phyloP scores from a whole-genome alignment of 2,329 filamentous ascomycete genomes.

The Monilinia fructicola region DNA sequence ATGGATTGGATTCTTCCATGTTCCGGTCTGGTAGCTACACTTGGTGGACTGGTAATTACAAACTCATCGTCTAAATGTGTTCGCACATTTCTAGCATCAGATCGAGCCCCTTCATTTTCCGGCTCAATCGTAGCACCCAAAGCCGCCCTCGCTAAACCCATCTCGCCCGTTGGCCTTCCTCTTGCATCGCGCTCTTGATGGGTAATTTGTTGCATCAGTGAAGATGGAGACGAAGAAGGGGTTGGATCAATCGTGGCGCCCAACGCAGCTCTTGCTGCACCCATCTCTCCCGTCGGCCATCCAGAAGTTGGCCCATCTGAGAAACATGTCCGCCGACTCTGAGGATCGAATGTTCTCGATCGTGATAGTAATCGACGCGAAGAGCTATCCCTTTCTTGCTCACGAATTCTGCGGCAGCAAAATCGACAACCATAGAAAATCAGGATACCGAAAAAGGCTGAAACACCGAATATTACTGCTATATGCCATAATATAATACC shows the following conservation, averaged over 20 bases:
- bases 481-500: neutral
- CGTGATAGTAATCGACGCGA: neutral
- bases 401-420: neutral
- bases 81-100: neutral
- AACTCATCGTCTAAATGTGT: too few relatives aligned
- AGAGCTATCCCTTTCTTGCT: neutral
- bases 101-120: neutral
- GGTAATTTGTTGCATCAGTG: too few relatives aligned
- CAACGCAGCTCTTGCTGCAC: neutral
- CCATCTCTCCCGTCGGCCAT: conserved; percentile 8
- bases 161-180: neutral
- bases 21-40: neutral
- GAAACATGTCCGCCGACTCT: neutral
- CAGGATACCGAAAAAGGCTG: neutral
- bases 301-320: neutral
- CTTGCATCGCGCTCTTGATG: too few relatives aligned
- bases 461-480: neutral
- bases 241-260: too few relatives aligned
- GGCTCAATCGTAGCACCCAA: conserved; percentile 3
- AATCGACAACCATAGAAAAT: neutral
- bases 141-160: neutral
- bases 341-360: neutral
- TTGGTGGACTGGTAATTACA: neutral
- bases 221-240: too few relatives aligned
- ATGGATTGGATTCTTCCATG: neutral